A percentile compares a stretch with the other conserved stretches of the same genome.
Conservation (phyloP, 768 basidiomycete genomes). For the Tricholoma sp. region DNA sequence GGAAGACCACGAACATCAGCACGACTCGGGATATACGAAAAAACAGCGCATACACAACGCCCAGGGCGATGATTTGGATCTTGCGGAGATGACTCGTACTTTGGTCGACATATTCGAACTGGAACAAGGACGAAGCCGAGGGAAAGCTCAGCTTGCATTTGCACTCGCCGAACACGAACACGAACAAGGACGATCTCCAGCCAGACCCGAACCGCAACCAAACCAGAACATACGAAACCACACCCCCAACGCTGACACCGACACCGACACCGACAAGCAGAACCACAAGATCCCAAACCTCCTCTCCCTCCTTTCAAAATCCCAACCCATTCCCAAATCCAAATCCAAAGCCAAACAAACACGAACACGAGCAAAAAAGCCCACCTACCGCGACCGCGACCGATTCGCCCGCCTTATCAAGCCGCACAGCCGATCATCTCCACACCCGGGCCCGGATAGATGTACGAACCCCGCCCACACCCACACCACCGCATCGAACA, state of each 20-base stretch:
- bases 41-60: constrained; percentile 4
- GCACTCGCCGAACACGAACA: too few species aligned
- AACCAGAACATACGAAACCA: too few species aligned
- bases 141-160: too few species aligned
- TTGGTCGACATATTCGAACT: too few species aligned
- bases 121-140: too few species aligned
- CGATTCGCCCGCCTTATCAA: background rate
- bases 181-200: too few species aligned
- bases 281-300: background rate
- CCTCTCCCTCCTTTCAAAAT: background rate
- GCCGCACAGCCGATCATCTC: background rate
- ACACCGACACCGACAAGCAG: background rate
- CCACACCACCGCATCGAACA: too few species aligned
- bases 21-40: too few species aligned
- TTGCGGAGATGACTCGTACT: too few species aligned
- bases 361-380: background rate
- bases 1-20: too few species aligned
- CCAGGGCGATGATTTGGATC: background rate
- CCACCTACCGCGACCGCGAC: background rate
- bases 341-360: background rate
- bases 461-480: background rate
- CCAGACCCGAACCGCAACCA: too few species aligned
- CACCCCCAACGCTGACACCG: background rate
- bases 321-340: too few species aligned
- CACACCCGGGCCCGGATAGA: background rate